Evolutionary conservation across 2,329 filamentous ascomycete species (phyloP), one percentile per base, ranked within the genome.

Genomic region (Colletotrichum paranaense): DNA sequence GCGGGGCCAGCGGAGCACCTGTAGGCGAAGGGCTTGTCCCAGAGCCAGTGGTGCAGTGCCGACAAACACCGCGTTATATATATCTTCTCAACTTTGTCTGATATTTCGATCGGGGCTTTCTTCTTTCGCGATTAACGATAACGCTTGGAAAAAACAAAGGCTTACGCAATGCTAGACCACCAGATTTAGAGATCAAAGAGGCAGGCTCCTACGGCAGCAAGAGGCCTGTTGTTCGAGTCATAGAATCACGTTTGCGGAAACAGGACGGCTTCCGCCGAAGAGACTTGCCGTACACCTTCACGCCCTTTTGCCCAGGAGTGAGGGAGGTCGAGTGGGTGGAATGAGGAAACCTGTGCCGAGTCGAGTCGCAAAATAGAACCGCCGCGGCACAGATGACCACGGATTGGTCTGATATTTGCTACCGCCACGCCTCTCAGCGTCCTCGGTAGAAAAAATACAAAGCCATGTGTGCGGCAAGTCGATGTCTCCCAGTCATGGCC

Each of bases 21-120:
- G 62, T 58, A 49, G 67, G 68, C 67, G 68, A 71, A 67, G 68
- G 75, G 76, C 71, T 74, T 70, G 72, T 75, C 76, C 70, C 71
- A 72, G 75, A 66, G 79, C 75, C 79, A 65, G 59, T 79, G 77
- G 74, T 78, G 77, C 76, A 74, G 83, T 91, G 90, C 83, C 88
- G 90, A 89, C 82, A 89, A 89, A 83, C 87, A 90, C 90, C 91
- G 90, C 89, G 85, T 85, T 84, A 86, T 82, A 49, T 76, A 82
- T 84, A 92, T 92, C 90, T 92, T 92, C 90, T 92, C 90, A 89
- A 88, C 80, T 75, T 79, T 85, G 81, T 91, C 88, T 91, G 89
- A 91, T 80, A 77, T 57, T 35, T 14, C 26, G 49, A 19, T n/a
- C n/a, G 52, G 28, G 52, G 26, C 24, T 9, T 11, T n/a, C 22